Base-by-base conservation (phyloP, 1,284 basidiomycete species). In the Heterobasidion occidentale region DNA sequence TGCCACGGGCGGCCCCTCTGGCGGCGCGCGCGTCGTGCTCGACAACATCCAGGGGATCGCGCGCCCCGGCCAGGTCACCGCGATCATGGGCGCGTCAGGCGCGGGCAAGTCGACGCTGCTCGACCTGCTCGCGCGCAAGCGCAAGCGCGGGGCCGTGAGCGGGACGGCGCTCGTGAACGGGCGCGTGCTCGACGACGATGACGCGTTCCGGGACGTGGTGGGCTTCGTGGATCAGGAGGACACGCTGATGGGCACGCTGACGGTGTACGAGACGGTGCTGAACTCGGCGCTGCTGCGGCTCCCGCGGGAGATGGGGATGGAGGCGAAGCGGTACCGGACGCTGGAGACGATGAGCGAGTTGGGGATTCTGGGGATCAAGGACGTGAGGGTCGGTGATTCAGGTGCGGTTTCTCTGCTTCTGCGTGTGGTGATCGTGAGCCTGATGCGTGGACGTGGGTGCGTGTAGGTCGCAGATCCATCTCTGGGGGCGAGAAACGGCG, bases 211-310 rank as follows among this genome's bases (percentile, higher is more conserved):
- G 67, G 83, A 85, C 35, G 86, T 98, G 9, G 85, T 89, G 59
- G 96, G 96, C 36, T 99, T 91, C 64, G 96, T 99, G 53, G 96
- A 99, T 69, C 96, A 99, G 71, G 96, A 98, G 70, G 96, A 99
- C 70, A 96, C 94, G 7, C 75, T 99, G 55, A 94, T 99, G 87
- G 84, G 88, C 64, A 98, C 96, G 1, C 74, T 99, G 68, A 98
- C 95, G 1, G 96, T 98, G 11, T 98, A 98, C 69, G 96, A 99
- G 77, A 98, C 95, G 0, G 89, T 99, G 14, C 71, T 98, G 55
- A 97, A 95, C 68, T 95, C 92, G 51, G 96, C 96, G 9, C 69
- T 98, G 53, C 71, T 99, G 62, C 75, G 96, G 58, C 71, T 98
- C 46, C 96, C 96, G 3, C 76, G 94, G 59, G 94, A 97, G 64